These are phyloP conservation scores for Exsudoporus frostii DNA, from an alignment of 768 basidiomycete genomes.

Conservation along the genomic window DNA sequence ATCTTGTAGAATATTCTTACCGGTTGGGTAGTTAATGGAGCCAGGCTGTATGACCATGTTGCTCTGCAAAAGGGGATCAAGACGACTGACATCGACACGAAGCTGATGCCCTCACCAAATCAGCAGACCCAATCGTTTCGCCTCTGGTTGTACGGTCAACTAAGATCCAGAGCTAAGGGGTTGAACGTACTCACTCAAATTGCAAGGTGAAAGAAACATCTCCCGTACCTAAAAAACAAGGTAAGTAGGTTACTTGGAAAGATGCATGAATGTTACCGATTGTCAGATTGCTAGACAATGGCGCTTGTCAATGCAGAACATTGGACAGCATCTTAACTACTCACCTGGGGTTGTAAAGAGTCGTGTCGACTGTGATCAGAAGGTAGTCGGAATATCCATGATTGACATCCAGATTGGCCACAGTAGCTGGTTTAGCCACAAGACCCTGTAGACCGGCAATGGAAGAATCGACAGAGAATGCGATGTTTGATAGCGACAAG, in stretches of 20 bases:
- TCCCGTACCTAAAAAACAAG: constrained; percentile 50
- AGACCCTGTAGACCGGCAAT: constrained; percentile 67
- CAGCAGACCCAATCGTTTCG: constrained; percentile 55
- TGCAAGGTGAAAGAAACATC: constrained; percentile 60
- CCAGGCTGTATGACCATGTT: constrained; percentile 60
- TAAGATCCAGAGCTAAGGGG: background rate
- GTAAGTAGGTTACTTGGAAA: constrained; percentile 29
- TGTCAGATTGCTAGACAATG: constrained; percentile 33
- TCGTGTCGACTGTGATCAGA: constrained; percentile 61
- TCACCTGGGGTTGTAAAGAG: constrained; percentile 65
- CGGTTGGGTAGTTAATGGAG: constrained; percentile 51
- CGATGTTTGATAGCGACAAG: constrained; percentile 54
- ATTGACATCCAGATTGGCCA: constrained; percentile 60
- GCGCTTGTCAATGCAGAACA: background rate
- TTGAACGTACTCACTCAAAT: constrained; percentile 44
- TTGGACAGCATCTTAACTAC: background rate
- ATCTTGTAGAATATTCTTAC: constrained; percentile 25
- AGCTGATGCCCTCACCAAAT: constrained; percentile 40
- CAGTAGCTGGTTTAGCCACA: constrained; percentile 50
- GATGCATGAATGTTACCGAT: constrained; percentile 25
- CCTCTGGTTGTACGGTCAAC: constrained; percentile 32
- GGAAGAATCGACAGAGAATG: constrained; percentile 54
- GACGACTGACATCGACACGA: background rate
- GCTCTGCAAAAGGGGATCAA: constrained; percentile 32
- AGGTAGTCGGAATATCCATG: constrained; percentile 65